Evolutionary conservation across 1,139 yeast species (phyloP), one percentile per base, ranked within the genome.

Genomic region (Kodamaea suecica): DNA sequence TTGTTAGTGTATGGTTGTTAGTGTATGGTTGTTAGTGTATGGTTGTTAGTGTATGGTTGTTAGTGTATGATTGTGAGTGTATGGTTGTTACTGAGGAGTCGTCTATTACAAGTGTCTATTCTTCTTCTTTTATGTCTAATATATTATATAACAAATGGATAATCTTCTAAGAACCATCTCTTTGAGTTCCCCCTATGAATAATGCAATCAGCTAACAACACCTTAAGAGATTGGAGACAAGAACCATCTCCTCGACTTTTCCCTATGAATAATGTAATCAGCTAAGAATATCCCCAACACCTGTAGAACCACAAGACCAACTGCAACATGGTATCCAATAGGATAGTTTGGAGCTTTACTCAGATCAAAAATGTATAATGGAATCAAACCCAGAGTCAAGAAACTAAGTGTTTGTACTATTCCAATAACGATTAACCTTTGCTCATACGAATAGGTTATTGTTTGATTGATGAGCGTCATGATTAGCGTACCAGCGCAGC

Each of bases 391-490:
- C 29, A 33, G 40, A 20, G 28, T 33, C 8, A 37, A 21, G 24
- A 37, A 37, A 29, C 37, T 33, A 12, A 37, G 16, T 4, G 40
- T 33, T 25, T 37, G 40, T 2, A 37, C 40, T 9, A 37, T 30
- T 3, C 40, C 40, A 17, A 37, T 34, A 15, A 37, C 20, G 15
- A 37, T 29, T 12, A 37, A 23, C 9, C 40, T 23, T 20, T 37
- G 40, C 28, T 37, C 40, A 23, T 37, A 37, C 6, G 40, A 37
- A 25, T 37, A 37, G 17, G 27, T 31, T 2, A 37, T 25, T 11
- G 40, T 37, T 21, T 37, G 40, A 33, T 37, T 37, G 30, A 37
- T 37, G 14, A 35, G 25, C n/a, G 40, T 34, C 40, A 37, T 37
- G 23, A 37, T 34, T 14, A 37, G 33, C 19, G 40, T 33, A 8